phyloP scores from a whole-genome alignment of 345 rosid species.

The Pseudoturritis turrita region DNA sequence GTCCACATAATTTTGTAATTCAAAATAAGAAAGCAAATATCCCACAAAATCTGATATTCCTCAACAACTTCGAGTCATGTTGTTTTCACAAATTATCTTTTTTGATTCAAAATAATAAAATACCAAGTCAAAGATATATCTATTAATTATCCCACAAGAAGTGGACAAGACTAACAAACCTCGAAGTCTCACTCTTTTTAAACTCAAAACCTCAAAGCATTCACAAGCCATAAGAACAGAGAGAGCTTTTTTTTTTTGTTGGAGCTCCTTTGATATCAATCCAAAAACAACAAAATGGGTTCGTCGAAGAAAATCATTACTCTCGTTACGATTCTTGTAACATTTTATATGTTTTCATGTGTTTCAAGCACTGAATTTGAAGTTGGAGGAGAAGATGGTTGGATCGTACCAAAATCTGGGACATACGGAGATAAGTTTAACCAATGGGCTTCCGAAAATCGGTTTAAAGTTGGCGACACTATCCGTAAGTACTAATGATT shows the following conservation, averaged over 20 bases:
- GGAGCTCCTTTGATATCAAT: conserved; percentile 19
- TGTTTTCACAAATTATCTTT: neutral
- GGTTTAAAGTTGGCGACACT: conserved; percentile 61
- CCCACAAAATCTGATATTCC: conserved; percentile 11
- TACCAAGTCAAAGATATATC: conserved; percentile 18
- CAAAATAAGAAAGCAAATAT: neutral
- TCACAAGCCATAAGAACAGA: neutral
- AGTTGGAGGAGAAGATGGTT: conserved; percentile 63
- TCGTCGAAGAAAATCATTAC: neutral
- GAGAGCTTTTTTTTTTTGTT: neutral
- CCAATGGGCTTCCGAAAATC: conserved; percentile 71
- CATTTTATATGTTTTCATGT: conserved; percentile 17
- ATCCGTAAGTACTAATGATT: conserved; percentile 41
- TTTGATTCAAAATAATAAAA: neutral
- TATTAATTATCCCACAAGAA: conserved; percentile 22
- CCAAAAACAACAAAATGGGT: conserved; percentile 25
- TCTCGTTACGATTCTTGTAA: conserved; percentile 1
- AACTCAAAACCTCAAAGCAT: conserved; percentile 12
- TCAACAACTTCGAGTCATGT: conserved; percentile 23
- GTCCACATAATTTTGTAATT: conserved; percentile 1
- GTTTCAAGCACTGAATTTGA: conserved; percentile 40
- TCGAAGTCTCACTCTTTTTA: conserved; percentile 25
- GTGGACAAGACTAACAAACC: conserved; percentile 25
- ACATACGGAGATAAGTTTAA: conserved; percentile 49
- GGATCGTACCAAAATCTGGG: conserved; percentile 54